Conservation (phyloP, 2,329 filamentous ascomycete species). For the Pseudogymnoascus sp. region DNA sequence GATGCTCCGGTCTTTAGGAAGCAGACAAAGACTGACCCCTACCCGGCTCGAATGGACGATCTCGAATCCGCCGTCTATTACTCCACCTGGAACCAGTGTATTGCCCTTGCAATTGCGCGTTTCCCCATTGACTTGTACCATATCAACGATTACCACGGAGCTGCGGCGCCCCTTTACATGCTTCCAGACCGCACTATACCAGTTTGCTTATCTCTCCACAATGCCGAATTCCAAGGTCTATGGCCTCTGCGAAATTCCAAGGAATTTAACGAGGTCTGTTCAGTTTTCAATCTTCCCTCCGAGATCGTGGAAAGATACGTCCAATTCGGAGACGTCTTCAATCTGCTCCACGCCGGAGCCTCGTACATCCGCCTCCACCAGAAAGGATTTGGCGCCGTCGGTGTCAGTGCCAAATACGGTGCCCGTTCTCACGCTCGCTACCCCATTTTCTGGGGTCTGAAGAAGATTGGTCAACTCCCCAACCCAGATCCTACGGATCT, state of each 20-base stretch:
- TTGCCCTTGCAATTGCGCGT: slow-evolving; percentile 53
- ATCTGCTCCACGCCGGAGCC: slow-evolving; percentile 56
- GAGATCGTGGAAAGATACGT: slow-evolving; percentile 46
- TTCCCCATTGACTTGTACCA: slow-evolving; percentile 59
- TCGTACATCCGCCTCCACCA: slow-evolving; percentile 60
- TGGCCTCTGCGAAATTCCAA: slow-evolving; percentile 58
- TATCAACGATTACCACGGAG: slow-evolving; percentile 59
- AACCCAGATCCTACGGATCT: slow-evolving; percentile 56
- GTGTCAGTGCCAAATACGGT: slow-evolving; percentile 61
- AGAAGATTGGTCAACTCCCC: slow-evolving; percentile 62
- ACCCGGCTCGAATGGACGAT: slow-evolving; percentile 62
- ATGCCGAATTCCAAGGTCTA: slow-evolving; percentile 61
- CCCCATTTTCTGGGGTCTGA: slow-evolving; percentile 59
- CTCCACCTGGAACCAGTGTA: slow-evolving; percentile 63
- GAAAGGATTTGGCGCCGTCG: slow-evolving; percentile 59
- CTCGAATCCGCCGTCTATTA: slow-evolving; percentile 61
- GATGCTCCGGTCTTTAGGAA: slow-evolving; percentile 52
- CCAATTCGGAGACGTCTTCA: slow-evolving; percentile 52
- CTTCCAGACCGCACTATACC: slow-evolving; percentile 52
- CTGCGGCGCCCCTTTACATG: slow-evolving; percentile 55
- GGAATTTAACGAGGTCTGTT: slow-evolving; percentile 55
- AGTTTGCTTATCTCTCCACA: slow-evolving; percentile 56
- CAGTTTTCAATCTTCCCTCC: slow-evolving; percentile 58
- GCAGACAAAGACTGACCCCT: slow-evolving; percentile 54
- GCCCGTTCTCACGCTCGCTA: slow-evolving; percentile 58